A percentile compares a stretch with the other conserved stretches of the same genome.
Conservation (phyloP, 352 stramenopile genomes). For the Pythium monospermum region DNA sequence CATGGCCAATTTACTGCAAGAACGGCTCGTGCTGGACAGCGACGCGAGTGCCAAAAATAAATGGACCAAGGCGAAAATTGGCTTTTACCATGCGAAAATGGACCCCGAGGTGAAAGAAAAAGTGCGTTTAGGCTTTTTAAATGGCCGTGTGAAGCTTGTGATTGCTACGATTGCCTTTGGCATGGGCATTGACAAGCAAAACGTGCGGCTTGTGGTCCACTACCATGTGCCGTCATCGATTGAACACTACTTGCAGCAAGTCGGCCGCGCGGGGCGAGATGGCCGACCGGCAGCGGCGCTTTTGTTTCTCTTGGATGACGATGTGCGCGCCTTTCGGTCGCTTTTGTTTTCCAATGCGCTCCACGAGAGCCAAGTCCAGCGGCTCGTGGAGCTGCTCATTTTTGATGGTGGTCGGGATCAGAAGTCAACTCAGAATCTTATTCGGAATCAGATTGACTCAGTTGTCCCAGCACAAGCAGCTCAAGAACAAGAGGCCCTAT, state of each 20-base stretch:
- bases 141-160: slow-evolving; percentile 83
- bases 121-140: slow-evolving; percentile 76
- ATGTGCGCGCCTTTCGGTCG: slow-evolving; percentile 65
- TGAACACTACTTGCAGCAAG: slow-evolving; percentile 99
- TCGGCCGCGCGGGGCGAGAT: slow-evolving; percentile 94
- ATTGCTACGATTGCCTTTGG: slow-evolving; percentile 95
- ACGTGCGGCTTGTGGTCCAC: slow-evolving; percentile 93
- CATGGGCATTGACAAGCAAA: slow-evolving; percentile 94
- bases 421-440: not conserved
- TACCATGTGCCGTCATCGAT: slow-evolving; percentile 91
- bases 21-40: slow-evolving; percentile 78
- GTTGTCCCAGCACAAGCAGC: no score
- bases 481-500: no score
- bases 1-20: slow-evolving; percentile 87
- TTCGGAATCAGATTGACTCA: no score
- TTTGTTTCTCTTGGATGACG: slow-evolving; percentile 60
- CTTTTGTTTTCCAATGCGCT: slow-evolving; percentile 69
- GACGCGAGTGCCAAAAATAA: slow-evolving; percentile 85
- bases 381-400: slow-evolving; percentile 42
- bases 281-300: slow-evolving; percentile 74
- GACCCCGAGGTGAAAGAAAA: slow-evolving; percentile 78
- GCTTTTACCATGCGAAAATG: slow-evolving; percentile 90
- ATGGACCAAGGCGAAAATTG: no score
- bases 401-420: no score
- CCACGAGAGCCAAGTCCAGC: slow-evolving; percentile 41